Base-by-base conservation (phyloP, 768 basidiomycete species). In the Boletus rufocinnamomeus region DNA sequence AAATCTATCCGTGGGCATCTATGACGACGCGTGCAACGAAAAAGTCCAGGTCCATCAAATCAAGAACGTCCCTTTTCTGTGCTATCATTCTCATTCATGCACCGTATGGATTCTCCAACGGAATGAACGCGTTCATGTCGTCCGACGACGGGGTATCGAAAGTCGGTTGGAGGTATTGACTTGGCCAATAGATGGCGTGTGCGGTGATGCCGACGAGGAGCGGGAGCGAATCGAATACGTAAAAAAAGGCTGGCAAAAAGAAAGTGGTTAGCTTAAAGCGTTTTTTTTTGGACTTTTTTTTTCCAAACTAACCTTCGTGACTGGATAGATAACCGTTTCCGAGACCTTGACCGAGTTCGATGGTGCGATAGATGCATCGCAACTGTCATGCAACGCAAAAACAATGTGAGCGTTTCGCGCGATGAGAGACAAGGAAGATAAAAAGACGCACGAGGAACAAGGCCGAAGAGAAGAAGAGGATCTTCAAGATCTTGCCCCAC, bases 341-440 rank as follows among this genome's bases (percentile, higher is more conserved):
- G 9, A 59, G 55, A 2, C 64, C 61, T 32, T 69, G 55, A 4
- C 46, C 63, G 28, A 63, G 10, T 52, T 72, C 71, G 3, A 65
- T 52, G 23, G 69, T 64, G 14, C 73, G 74, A 52, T 74, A 74
- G 25, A 69, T 45, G 38, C 67, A 67, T 21, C 72, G 71, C 23
- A 74, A 6, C 55, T 56, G 19, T 44, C 6, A 4, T 17, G 28
- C 0, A 3, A 2, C 6, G 17, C 19, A 13, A 43, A 21, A 21
- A 11, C 0, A 43, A 43, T 40, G 38, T 40, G 1, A 40, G 9
- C n/a, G 40, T 1, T 19, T 8, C 2, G 10, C 23, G 0, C 8
- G 7, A 9, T 2, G 1, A 8, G 45, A 27, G 30, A 30, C 2
- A 4, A 4, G 30, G 5, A 25, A 46, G 19, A 6, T 27, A 21